Conservation (phyloP, 108 stramenopile genomes). For the Aureococcus anophagefferens region DNA sequence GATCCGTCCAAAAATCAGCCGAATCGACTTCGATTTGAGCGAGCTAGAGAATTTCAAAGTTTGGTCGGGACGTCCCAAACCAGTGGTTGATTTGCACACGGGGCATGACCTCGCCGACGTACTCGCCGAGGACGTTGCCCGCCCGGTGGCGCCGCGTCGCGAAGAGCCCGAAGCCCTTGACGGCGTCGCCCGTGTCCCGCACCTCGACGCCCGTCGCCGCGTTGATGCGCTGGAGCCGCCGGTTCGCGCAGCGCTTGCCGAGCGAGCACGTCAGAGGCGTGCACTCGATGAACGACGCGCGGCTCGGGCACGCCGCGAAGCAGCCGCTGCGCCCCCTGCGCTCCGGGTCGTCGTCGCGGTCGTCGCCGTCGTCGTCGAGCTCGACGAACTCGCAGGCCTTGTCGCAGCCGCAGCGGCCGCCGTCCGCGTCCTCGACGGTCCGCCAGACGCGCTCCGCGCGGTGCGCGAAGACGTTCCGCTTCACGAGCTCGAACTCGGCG, state of each 20-base stretch:
- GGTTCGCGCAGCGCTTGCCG: neutral
- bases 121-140: constrained; percentile 72
- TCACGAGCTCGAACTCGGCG: neutral
- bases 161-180: neutral
- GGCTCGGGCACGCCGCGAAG: neutral
- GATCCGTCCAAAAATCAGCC: too few species aligned
- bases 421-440: too few species aligned
- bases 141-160: neutral
- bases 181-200: neutral
- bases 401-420: too few species aligned
- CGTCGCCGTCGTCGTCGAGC: neutral
- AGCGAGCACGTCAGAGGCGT: neutral
- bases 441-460: too few species aligned
- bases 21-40: too few species aligned
- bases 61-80: too few species aligned
- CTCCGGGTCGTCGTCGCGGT: neutral
- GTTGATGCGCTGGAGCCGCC: neutral
- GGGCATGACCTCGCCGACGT: constrained; percentile 74
- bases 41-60: too few species aligned
- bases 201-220: neutral
- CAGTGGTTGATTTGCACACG: too few species aligned
- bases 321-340: neutral
- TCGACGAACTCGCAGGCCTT: too few species aligned
- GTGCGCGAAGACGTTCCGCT: neutral
- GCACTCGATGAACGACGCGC: neutral